These are phyloP conservation scores for Raphanus sativus DNA, from an alignment of 345 rosid genomes.

Conservation along the genomic window DNA sequence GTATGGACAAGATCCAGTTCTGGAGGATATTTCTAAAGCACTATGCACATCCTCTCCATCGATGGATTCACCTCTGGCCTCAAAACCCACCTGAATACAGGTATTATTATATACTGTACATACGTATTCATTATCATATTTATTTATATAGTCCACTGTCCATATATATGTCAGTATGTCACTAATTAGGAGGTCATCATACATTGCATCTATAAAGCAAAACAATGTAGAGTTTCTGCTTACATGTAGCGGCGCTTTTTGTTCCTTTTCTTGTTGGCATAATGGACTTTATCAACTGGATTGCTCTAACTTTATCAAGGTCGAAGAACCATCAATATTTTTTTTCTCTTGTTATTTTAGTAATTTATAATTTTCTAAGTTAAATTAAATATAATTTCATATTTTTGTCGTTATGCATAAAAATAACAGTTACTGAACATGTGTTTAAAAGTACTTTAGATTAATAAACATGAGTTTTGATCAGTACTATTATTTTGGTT, in stretches of 20 bases:
- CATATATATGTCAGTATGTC: not conserved
- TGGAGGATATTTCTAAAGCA: constrained; percentile 76
- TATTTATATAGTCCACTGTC: not conserved
- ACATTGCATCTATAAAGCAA: not conserved
- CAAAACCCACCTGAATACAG: constrained; percentile 57
- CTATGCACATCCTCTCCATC: constrained; percentile 62
- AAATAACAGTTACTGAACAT: too few relatives aligned
- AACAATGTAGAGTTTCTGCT: not conserved
- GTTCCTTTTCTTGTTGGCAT: not conserved
- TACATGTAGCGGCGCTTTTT: not conserved
- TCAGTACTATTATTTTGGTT: too few relatives aligned
- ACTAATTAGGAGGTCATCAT: not conserved
- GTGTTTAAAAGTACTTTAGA: too few relatives aligned
- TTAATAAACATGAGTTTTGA: too few relatives aligned
- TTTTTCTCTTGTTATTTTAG: not conserved
- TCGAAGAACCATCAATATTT: not conserved
- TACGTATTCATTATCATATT: not conserved
- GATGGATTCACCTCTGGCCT: constrained; percentile 63
- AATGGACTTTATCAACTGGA: not conserved
- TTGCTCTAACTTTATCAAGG: not conserved
- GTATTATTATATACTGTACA: constrained; percentile 12
- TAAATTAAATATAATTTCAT: not conserved
- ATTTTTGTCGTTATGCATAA: not conserved
- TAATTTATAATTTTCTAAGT: not conserved
- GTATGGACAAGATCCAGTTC: constrained; percentile 49